phyloP scores from a whole-genome alignment of 2,329 filamentous ascomycete genomes.

The Pestalotiopsis sp. region DNA sequence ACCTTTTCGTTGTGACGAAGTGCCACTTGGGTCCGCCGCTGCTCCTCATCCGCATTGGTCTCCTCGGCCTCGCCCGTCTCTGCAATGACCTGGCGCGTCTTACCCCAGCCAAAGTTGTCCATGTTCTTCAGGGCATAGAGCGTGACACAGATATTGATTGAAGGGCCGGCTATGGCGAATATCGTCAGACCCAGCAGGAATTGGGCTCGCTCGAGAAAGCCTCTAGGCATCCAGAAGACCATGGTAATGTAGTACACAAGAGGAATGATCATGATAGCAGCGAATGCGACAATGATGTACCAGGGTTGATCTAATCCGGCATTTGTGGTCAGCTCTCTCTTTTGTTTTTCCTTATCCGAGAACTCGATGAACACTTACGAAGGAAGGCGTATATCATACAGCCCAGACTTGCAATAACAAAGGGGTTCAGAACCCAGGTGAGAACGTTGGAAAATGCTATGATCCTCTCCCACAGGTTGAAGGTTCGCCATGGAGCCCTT shows the following conservation, averaged over 20 bases:
- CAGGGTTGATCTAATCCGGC: constrained; percentile 16
- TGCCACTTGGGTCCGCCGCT: constrained; percentile 15
- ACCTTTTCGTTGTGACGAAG: constrained; percentile 16
- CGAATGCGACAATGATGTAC: constrained; percentile 26
- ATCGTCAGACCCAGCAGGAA: constrained; percentile 28
- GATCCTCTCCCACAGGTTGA: constrained; percentile 45
- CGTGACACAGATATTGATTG: constrained; percentile 30
- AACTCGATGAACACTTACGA: constrained; percentile 13
- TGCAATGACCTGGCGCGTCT: constrained; percentile 27
- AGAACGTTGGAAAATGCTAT: constrained; percentile 46
- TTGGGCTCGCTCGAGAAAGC: constrained; percentile 23
- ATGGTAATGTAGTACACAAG: constrained; percentile 28
- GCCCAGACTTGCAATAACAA: constrained; percentile 36
- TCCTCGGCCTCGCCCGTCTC: constrained; percentile 27
- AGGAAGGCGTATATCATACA: constrained; percentile 20
- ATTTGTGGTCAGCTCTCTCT: neutral
- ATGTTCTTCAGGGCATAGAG: constrained; percentile 30
- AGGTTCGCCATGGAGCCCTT: constrained; percentile 38
- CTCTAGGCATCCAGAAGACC: constrained; percentile 27
- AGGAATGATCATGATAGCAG: constrained; percentile 28
- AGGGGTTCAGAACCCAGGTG: constrained; percentile 46
- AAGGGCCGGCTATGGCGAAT: constrained; percentile 27
- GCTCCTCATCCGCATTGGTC: constrained; percentile 13
- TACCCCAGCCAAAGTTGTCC: constrained; percentile 34
- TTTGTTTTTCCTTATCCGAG: neutral